These are phyloP conservation scores for Lindgomyces ingoldianus DNA, from an alignment of 495 filamentous ascomycete species.

Conservation along the genomic window DNA sequence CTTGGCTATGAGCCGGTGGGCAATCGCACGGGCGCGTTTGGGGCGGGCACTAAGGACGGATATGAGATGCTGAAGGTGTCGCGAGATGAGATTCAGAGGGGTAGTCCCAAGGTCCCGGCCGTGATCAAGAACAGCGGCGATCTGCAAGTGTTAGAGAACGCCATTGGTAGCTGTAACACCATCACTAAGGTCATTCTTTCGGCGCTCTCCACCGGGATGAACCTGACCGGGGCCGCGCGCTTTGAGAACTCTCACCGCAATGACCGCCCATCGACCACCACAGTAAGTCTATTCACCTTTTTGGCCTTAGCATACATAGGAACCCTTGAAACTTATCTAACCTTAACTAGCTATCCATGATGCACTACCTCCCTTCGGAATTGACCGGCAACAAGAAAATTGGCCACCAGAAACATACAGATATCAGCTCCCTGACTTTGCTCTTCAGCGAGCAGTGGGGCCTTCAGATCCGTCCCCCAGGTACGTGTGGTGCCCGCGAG, in stretches of 20 bases:
- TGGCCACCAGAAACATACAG: conserved; percentile 56
- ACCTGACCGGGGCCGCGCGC: conserved; percentile 46
- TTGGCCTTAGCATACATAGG: conserved; percentile 47
- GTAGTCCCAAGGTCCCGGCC: conserved; percentile 42
- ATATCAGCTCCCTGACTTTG: conserved; percentile 59
- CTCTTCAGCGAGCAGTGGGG: conserved; percentile 60
- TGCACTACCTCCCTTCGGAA: conserved; percentile 31
- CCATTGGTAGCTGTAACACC: conserved; percentile 52
- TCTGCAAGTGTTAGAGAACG: conserved; percentile 45
- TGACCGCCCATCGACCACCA: conserved; percentile 51
- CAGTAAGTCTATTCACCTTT: conserved; percentile 45
- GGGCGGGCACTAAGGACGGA: conserved; percentile 53
- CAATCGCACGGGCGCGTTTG: conserved; percentile 50
- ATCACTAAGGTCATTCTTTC: conserved; percentile 55
- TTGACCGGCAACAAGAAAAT: conserved; percentile 1
- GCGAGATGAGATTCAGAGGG: conserved; percentile 33
- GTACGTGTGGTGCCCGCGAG: conserved; percentile 41
- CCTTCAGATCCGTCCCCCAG: conserved; percentile 56
- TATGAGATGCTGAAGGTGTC: conserved; percentile 58
- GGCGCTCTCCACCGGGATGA: conserved; percentile 51
- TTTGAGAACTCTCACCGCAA: conserved; percentile 58
- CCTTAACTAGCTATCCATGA: conserved; percentile 32
- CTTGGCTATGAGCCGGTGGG: conserved; percentile 54
- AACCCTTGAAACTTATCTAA: conserved; percentile 45
- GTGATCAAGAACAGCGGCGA: conserved; percentile 54